phyloP scores from a whole-genome alignment of 306 rosid species.

The Prosopis cineraria region DNA sequence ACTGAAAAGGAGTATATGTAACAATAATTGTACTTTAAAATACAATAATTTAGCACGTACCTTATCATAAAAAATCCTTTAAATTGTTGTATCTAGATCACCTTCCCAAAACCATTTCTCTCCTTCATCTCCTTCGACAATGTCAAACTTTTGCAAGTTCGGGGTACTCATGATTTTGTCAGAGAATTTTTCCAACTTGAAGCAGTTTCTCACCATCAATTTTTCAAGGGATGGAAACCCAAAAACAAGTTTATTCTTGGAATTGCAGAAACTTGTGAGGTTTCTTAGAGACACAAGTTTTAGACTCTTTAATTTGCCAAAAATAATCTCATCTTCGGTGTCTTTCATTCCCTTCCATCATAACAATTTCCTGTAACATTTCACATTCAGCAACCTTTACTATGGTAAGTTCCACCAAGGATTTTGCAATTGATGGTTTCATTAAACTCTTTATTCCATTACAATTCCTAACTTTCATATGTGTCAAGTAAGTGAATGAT shows the following conservation, averaged over 20 bases:
- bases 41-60: neutral
- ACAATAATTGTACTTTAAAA: too few relatives aligned
- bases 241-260: neutral
- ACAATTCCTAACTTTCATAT: neutral
- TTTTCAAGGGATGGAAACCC: neutral
- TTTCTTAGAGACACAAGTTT: neutral
- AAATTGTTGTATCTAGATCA: neutral
- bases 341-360: neutral
- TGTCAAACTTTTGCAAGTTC: neutral
- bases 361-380: neutral
- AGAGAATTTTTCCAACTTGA: neutral
- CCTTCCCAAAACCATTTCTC: neutral
- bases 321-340: too few relatives aligned
- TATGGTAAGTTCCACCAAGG: constrained; percentile 11
- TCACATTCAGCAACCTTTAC: neutral
- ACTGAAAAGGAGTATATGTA: too few relatives aligned
- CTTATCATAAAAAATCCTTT: neutral
- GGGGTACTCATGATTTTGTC: neutral
- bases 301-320: too few relatives aligned
- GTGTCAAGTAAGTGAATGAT: neutral
- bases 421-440: constrained; percentile 25
- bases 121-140: neutral
- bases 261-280: constrained; percentile 8
- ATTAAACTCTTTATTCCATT: neutral
- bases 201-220: neutral